Evolutionary conservation across 1,284 basidiomycete genomes (phyloP).

Genomic region (Puccinia hordei): DNA sequence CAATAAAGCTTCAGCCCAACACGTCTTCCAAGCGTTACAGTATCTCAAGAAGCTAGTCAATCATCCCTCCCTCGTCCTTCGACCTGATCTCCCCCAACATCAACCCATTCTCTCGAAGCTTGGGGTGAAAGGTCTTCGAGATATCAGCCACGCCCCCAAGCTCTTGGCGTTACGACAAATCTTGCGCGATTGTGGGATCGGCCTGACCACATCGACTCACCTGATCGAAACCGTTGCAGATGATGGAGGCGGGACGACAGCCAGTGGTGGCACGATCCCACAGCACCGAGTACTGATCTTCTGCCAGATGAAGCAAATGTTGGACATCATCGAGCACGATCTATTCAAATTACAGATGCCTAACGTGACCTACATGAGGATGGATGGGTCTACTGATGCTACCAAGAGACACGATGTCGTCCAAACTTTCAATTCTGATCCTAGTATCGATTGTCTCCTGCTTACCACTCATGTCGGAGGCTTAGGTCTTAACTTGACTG

Average conservation of each 20-base stretch:
- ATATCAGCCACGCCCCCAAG: slow-evolving; percentile 91
- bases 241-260: slow-evolving; percentile 57
- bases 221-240: slow-evolving; percentile 66
- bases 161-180: slow-evolving; percentile 91
- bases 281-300: slow-evolving; percentile 98
- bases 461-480: slow-evolving; percentile 97
- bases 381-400: slow-evolving; percentile 86
- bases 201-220: slow-evolving; percentile 66
- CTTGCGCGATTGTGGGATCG: slow-evolving; percentile 91
- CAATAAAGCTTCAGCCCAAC: slow-evolving; percentile 68
- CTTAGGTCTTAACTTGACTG: slow-evolving; percentile 90
- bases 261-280: slow-evolving; percentile 66
- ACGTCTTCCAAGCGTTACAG: slow-evolving; percentile 94
- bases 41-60: slow-evolving; percentile 98
- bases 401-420: slow-evolving; percentile 91
- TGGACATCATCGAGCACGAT: slow-evolving; percentile 93
- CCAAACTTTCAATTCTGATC: slow-evolving; percentile 96
- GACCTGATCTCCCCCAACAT: slow-evolving; percentile 68
- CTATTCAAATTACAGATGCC: slow-evolving; percentile 92
- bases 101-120: slow-evolving; percentile 69
- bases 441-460: slow-evolving; percentile 92
- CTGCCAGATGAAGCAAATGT: slow-evolving; percentile 99
- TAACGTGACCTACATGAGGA: slow-evolving; percentile 92
- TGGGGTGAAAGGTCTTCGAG: slow-evolving; percentile 64
- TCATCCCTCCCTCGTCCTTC: slow-evolving; percentile 86